Evolutionary conservation across 345 rosid genomes (phyloP).

Genomic region (Heritiera littoralis): DNA sequence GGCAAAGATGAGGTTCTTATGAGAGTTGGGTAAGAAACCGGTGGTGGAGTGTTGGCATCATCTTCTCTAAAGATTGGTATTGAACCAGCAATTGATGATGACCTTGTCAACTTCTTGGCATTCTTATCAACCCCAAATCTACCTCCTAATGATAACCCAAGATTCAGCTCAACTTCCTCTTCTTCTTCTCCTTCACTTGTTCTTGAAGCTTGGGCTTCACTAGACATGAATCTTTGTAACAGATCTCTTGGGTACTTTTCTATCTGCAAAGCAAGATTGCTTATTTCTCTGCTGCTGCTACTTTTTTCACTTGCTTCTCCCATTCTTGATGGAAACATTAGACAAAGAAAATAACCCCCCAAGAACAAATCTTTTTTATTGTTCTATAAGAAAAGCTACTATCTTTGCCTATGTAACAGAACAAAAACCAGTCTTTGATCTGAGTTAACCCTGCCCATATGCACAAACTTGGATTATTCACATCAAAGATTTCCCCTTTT

Average conservation of each 20-base stretch:
- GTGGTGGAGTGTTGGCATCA: constrained; percentile 30
- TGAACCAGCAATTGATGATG: constrained; percentile 70
- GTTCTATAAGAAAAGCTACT: background rate
- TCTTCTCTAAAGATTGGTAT: constrained; percentile 42
- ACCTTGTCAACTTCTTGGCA: constrained; percentile 55
- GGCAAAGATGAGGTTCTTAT: constrained; percentile 82
- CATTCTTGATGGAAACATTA: constrained; percentile 38
- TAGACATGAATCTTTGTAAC: constrained; percentile 59
- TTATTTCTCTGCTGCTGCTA: constrained; percentile 48
- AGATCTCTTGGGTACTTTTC: constrained; percentile 79
- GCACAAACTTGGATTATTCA: constrained; percentile 14
- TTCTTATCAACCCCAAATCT: constrained; percentile 82
- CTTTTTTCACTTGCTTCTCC: constrained; percentile 50
- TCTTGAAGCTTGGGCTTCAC: constrained; percentile 19
- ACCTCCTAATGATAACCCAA: constrained; percentile 87
- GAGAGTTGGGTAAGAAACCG: constrained; percentile 49
- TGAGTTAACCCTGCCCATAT: constrained; percentile 33
- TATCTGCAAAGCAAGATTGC: constrained; percentile 54
- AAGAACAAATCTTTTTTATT: background rate
- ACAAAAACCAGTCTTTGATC: constrained; percentile 30
- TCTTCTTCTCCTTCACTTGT: constrained; percentile 24
- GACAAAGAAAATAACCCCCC: background rate
- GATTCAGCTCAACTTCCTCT: constrained; percentile 67
- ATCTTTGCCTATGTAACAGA: constrained; percentile 20
- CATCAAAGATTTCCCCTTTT: constrained; percentile 8